Percentiles rank a stretch among this genome's conserved stretches.
phyloP scores from a whole-genome alignment of 495 filamentous ascomycete species.

The Beverwykella pulmonaria region DNA sequence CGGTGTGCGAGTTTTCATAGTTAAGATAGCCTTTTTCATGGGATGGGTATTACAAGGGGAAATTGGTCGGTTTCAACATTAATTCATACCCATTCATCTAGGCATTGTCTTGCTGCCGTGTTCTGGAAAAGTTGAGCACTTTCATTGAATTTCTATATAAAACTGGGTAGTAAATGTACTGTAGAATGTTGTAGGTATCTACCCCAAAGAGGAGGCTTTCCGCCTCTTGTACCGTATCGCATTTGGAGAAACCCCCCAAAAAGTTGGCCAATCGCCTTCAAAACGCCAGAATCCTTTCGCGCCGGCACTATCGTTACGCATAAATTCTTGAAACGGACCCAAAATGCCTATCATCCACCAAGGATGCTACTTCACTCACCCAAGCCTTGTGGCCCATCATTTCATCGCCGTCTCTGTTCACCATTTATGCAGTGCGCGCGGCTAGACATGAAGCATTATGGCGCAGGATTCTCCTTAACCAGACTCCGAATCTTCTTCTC shows the following conservation, averaged over 20 bases:
- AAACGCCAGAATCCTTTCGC: constrained; percentile 13
- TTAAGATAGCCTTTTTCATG: background rate
- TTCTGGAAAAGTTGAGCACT: background rate
- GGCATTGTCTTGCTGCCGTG: no score
- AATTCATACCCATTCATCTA: background rate
- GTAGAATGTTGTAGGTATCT: background rate
- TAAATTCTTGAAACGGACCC: constrained; percentile 2
- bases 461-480: constrained; percentile 82
- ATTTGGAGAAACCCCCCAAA: background rate
- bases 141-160: background rate
- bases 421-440: no score
- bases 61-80: background rate
- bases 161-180: background rate
- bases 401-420: background rate
- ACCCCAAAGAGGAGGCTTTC: background rate
- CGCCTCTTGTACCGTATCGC: background rate
- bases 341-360: background rate
- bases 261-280: background rate
- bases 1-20: background rate
- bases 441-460: constrained; percentile 31
- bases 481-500: constrained; percentile 83
- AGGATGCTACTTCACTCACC: background rate
- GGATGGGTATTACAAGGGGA: background rate
- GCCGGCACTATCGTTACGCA: background rate
- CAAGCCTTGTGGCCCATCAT: background rate